phyloP scores from a whole-genome alignment of 1,284 basidiomycete genomes.

The Waitea zeae region DNA sequence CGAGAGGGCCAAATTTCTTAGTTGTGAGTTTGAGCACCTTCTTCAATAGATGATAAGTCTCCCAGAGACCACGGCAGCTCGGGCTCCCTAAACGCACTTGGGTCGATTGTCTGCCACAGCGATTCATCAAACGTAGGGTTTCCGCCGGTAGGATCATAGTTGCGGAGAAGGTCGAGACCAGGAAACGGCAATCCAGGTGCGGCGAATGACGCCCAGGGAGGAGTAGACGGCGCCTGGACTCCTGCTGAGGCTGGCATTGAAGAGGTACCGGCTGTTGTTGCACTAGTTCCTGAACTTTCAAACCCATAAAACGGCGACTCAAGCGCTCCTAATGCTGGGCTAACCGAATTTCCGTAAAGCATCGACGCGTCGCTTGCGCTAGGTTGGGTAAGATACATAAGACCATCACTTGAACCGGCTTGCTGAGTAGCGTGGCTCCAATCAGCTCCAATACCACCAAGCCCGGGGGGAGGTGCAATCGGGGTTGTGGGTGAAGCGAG shows the following conservation, averaged over 20 bases:
- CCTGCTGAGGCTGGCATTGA: conserved; percentile 58
- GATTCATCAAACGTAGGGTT: conserved; percentile 24
- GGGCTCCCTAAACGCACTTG: conserved; percentile 41
- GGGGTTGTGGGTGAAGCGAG: too few relatives aligned
- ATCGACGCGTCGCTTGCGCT: too few relatives aligned
- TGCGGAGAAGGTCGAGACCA: conserved; percentile 64
- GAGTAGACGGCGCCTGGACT: conserved; percentile 44
- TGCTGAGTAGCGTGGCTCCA: too few relatives aligned
- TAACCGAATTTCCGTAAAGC: too few relatives aligned
- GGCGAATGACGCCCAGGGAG: conserved; percentile 44
- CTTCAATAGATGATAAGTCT: conserved; percentile 13
- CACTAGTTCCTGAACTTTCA: conserved; percentile 19
- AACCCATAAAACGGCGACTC: too few relatives aligned
- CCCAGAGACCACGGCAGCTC: conserved; percentile 48
- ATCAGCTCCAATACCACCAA: too few relatives aligned
- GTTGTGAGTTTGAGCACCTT: too few relatives aligned
- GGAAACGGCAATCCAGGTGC: conserved; percentile 60
- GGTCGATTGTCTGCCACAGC: conserved; percentile 59
- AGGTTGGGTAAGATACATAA: too few relatives aligned
- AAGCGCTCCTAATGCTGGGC: too few relatives aligned
- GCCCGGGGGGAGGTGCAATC: too few relatives aligned
- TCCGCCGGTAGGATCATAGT: background rate
- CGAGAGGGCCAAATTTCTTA: too few relatives aligned
- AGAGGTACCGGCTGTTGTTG: conserved; percentile 18
- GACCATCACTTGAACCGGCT: too few relatives aligned